A percentile compares a stretch with the other conserved stretches of the same genome.
Conservation (phyloP, 2,329 filamentous ascomycete species). For the Anthostomella pinea region DNA sequence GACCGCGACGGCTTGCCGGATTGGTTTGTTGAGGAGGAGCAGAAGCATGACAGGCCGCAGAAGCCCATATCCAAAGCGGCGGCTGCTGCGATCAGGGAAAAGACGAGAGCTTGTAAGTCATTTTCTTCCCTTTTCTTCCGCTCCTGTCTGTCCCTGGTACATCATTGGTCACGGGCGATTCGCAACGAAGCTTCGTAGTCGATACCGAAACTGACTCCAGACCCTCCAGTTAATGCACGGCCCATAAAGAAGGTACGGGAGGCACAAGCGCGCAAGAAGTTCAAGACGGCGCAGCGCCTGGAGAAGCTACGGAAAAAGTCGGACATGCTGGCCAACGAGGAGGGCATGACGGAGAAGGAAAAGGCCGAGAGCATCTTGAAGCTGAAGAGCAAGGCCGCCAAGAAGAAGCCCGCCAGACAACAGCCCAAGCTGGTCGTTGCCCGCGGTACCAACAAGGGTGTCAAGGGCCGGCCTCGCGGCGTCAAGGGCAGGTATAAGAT, state of each 20-base stretch:
- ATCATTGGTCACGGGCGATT: background rate
- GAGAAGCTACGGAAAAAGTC: slow-evolving; percentile 98
- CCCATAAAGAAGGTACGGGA: slow-evolving; percentile 99
- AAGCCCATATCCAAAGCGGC: slow-evolving; percentile 91
- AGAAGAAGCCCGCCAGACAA: slow-evolving; percentile 76
- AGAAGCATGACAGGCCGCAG: slow-evolving; percentile 75
- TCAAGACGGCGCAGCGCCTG: slow-evolving; percentile 83
- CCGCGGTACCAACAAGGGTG: slow-evolving; percentile 76
- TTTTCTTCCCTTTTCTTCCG: background rate
- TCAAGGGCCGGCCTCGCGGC: slow-evolving; percentile 81
- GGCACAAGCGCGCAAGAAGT: slow-evolving; percentile 94
- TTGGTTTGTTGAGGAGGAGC: slow-evolving; percentile 96
- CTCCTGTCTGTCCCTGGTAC: background rate
- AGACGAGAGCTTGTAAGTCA: slow-evolving; percentile 63
- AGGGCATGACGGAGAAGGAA: slow-evolving; percentile 92
- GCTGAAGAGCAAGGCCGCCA: slow-evolving; percentile 76
- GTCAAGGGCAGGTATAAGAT: slow-evolving; percentile 98
- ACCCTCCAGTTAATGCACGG: slow-evolving; percentile 72
- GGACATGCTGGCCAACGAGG: slow-evolving; percentile 83
- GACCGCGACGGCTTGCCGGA: slow-evolving; percentile 90
- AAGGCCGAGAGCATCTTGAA: slow-evolving; percentile 83
- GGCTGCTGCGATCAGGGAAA: slow-evolving; percentile 89
- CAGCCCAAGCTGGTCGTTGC: slow-evolving; percentile 88
- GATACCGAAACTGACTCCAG: slow-evolving; percentile 11
- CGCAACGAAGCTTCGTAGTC: too few relatives aligned